These are phyloP conservation scores for Poa pratensis DNA, from an alignment of 176 grass and related monocot species.

Conservation along the genomic window DNA sequence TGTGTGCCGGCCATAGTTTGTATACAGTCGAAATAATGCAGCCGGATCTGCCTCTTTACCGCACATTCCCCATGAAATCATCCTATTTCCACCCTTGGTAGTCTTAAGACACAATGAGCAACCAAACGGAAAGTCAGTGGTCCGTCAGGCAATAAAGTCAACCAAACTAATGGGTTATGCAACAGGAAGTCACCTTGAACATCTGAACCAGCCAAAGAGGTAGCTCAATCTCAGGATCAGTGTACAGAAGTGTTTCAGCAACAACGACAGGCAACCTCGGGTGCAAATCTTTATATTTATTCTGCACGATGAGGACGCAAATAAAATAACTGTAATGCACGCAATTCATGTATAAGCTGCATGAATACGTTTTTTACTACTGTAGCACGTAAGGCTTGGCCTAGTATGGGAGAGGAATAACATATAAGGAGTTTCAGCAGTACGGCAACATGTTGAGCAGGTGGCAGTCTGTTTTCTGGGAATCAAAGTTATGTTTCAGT, in stretches of 20 bases:
- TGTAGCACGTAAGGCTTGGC: conserved; percentile 11
- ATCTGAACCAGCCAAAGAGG: conserved; percentile 98
- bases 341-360: conserved; percentile 27
- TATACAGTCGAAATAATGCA: conserved; percentile 88
- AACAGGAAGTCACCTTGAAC: conserved; percentile 78
- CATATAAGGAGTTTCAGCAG: conserved; percentile 8
- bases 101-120: conserved; percentile 31
- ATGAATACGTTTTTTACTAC: not conserved
- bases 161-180: not conserved
- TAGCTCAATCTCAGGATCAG: conserved; percentile 86
- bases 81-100: conserved; percentile 58
- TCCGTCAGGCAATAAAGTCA: not conserved
- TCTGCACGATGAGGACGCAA: conserved; percentile 48
- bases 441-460: not conserved
- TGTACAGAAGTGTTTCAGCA: conserved; percentile 93
- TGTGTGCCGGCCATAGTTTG: conserved; percentile 74
- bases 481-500: conserved; percentile 7
- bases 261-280: conserved; percentile 72
- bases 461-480: not conserved
- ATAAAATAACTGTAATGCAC: not conserved
- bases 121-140: conserved; percentile 15
- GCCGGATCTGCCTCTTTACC: conserved; percentile 84
- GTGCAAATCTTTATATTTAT: conserved; percentile 88
- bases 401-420: not conserved
- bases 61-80: conserved; percentile 83